phyloP scores from a whole-genome alignment of 1,139 yeast species.

The Lodderomyces metapsilosis region DNA sequence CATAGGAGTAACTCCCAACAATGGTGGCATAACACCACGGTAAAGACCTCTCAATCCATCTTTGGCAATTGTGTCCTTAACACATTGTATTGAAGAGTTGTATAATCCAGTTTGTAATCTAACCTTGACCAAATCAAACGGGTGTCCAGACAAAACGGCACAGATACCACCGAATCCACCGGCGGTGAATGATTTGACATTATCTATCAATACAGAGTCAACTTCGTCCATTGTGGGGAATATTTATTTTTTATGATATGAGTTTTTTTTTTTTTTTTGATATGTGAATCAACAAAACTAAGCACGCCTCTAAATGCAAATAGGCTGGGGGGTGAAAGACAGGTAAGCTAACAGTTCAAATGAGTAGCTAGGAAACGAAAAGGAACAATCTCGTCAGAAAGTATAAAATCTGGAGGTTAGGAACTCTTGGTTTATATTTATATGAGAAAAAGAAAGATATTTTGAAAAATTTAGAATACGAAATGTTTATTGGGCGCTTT shows the following conservation, averaged over 20 bases:
- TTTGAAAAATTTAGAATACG: not conserved
- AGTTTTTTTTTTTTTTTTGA: not conserved
- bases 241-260: not conserved
- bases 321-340: no score
- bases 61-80: constrained; percentile 62
- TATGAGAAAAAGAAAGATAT: not conserved
- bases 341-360: no score
- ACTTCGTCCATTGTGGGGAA: constrained; percentile 41
- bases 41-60: constrained; percentile 82
- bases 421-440: no score
- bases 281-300: not conserved
- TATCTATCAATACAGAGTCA: constrained; percentile 47
- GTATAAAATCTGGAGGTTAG: no score
- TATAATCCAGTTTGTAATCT: constrained; percentile 80
- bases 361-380: no score
- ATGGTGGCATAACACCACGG: constrained; percentile 86
- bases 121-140: constrained; percentile 91
- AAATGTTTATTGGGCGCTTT: not conserved
- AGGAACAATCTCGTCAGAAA: no score
- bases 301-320: no score
- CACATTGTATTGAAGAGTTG: constrained; percentile 61
- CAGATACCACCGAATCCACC: constrained; percentile 71
- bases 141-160: constrained; percentile 79
- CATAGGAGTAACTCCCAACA: constrained; percentile 95
- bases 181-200: constrained; percentile 77